phyloP scores from a whole-genome alignment of 805 yeast species.

The Candida ponderosae region DNA sequence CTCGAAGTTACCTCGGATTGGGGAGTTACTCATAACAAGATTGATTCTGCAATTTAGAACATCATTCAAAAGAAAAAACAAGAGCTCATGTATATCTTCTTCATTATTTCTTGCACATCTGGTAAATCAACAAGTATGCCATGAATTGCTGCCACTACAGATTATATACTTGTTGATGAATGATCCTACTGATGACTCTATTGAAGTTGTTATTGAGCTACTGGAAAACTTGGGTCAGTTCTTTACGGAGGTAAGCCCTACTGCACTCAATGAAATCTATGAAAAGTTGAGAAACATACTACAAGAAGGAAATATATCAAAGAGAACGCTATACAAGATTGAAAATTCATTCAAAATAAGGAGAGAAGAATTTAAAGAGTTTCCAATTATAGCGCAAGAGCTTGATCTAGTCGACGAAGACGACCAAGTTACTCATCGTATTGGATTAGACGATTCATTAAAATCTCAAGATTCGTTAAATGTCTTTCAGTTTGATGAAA shows the following conservation, averaged over 20 bases:
- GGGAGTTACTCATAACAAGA: slow-evolving; percentile 46
- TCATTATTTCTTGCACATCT: slow-evolving; percentile 52
- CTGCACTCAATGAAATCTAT: slow-evolving; percentile 42
- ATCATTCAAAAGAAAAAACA: slow-evolving; percentile 40
- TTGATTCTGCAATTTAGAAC: slow-evolving; percentile 51
- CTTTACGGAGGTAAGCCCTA: slow-evolving; percentile 33
- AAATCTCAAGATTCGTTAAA: slow-evolving; percentile 40
- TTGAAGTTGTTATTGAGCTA: slow-evolving; percentile 45
- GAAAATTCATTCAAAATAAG: slow-evolving; percentile 46
- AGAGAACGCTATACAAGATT: slow-evolving; percentile 36
- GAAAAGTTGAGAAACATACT: slow-evolving; percentile 55
- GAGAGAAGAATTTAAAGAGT: slow-evolving; percentile 31
- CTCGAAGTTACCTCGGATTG: slow-evolving; percentile 62
- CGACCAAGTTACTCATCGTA: slow-evolving; percentile 47
- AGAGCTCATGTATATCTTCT: slow-evolving; percentile 32
- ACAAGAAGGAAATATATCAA: slow-evolving; percentile 42
- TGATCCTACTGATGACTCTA: slow-evolving; percentile 44
- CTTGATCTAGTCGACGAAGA: slow-evolving; percentile 60
- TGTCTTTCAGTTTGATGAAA: slow-evolving; percentile 40
- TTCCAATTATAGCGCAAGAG: slow-evolving; percentile 32
- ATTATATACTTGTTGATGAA: slow-evolving; percentile 38
- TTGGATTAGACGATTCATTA: slow-evolving; percentile 46
- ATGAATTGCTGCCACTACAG: slow-evolving; percentile 47
- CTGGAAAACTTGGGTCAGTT: slow-evolving; percentile 45
- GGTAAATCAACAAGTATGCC: slow-evolving; percentile 53